Evolutionary conservation across 2,329 filamentous ascomycete genomes (phyloP).

Genomic region (Neoascochyta sp.): DNA sequence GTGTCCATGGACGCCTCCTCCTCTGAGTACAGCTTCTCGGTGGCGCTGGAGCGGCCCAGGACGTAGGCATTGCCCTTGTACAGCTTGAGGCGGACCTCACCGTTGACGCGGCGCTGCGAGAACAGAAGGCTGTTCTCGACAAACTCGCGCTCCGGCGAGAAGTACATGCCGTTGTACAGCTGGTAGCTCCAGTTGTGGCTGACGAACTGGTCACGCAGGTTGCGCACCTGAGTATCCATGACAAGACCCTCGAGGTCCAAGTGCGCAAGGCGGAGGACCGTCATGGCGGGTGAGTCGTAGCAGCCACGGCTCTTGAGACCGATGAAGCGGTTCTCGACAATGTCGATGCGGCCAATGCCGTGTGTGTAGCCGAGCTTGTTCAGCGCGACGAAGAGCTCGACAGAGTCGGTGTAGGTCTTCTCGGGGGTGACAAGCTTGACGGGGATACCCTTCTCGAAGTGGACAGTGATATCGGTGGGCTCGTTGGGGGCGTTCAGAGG

Average conservation of each 20-base stretch:
- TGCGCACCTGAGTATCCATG: slow-evolving; percentile 64
- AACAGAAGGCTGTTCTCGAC: slow-evolving; percentile 56
- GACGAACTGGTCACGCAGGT: slow-evolving; percentile 68
- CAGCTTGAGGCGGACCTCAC: slow-evolving; percentile 56
- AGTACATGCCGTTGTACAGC: slow-evolving; percentile 62
- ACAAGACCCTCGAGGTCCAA: slow-evolving; percentile 64
- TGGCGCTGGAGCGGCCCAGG: slow-evolving; percentile 58
- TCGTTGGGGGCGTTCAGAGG: slow-evolving; percentile 66
- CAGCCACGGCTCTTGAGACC: slow-evolving; percentile 77
- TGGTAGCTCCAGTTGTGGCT: slow-evolving; percentile 48
- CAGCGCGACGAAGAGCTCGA: slow-evolving; percentile 68
- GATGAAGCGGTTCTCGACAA: slow-evolving; percentile 77
- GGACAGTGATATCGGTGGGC: slow-evolving; percentile 66
- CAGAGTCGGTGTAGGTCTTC: slow-evolving; percentile 62
- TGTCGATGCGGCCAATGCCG: slow-evolving; percentile 78
- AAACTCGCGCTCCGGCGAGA: slow-evolving; percentile 69
- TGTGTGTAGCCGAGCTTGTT: slow-evolving; percentile 69
- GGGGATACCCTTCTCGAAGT: slow-evolving; percentile 73
- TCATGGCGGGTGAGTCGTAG: slow-evolving; percentile 58
- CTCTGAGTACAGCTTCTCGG: slow-evolving; percentile 67
- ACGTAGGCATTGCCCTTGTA: slow-evolving; percentile 66
- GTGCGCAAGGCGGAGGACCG: slow-evolving; percentile 53
- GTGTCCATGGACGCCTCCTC: slow-evolving; percentile 67
- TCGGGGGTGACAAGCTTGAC: slow-evolving; percentile 58
- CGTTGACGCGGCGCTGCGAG: slow-evolving; percentile 41